These are phyloP conservation scores for Trichophyton benhamiae DNA, from an alignment of 2,329 filamentous ascomycete genomes.

Conservation along the genomic window DNA sequence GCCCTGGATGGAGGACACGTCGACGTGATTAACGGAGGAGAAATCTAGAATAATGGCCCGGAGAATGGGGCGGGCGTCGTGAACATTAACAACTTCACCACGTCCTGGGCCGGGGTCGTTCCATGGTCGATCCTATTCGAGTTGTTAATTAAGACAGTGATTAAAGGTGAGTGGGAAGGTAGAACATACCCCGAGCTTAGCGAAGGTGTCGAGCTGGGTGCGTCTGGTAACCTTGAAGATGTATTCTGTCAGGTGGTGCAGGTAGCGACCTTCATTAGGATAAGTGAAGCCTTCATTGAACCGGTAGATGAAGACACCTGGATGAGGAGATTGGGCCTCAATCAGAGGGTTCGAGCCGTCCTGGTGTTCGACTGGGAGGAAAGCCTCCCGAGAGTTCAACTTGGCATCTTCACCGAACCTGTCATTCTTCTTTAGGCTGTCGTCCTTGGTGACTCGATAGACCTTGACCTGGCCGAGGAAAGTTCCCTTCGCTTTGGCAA, in stretches of 20 bases:
- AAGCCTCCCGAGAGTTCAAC: slow-evolving; percentile 28
- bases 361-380: slow-evolving; percentile 39
- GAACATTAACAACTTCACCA: slow-evolving; percentile 8
- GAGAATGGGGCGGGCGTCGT: slow-evolving; percentile 34
- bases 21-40: slow-evolving; percentile 43
- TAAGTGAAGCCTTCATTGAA: slow-evolving; percentile 48
- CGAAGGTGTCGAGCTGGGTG: slow-evolving; percentile 29
- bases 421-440: not conserved
- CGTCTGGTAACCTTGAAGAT: slow-evolving; percentile 38
- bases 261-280: slow-evolving; percentile 41
- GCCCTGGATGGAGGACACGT: slow-evolving; percentile 44
- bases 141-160: not conserved
- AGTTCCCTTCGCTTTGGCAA: slow-evolving; percentile 37
- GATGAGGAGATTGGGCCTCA: slow-evolving; percentile 37
- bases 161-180: not conserved
- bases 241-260: slow-evolving; percentile 38
- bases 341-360: slow-evolving; percentile 42
- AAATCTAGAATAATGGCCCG: slow-evolving; percentile 47
- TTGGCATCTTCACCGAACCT: slow-evolving; percentile 12
- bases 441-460: slow-evolving; percentile 14
- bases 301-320: slow-evolving; percentile 45
- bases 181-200: slow-evolving; percentile 10
- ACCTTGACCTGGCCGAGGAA: slow-evolving; percentile 32
- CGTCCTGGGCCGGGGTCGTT: slow-evolving; percentile 38
- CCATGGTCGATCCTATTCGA: slow-evolving; percentile 39